phyloP scores from a whole-genome alignment of 805 yeast genomes.

The Debaryomyces tyrocola region DNA sequence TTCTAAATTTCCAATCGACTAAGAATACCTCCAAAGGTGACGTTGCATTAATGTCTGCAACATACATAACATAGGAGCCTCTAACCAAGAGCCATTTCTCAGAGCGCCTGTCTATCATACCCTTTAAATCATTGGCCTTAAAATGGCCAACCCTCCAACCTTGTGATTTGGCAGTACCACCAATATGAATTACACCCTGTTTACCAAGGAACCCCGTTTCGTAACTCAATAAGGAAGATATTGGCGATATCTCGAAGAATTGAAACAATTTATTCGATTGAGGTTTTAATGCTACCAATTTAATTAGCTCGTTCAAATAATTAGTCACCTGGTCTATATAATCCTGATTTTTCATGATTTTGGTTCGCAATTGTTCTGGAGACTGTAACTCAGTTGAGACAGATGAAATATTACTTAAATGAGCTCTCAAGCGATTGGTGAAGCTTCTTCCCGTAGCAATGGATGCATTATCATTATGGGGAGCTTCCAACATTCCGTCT shows the following conservation, averaged over 20 bases:
- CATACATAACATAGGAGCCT: slow-evolving; percentile 80
- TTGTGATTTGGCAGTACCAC: slow-evolving; percentile 81
- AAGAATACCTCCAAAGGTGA: slow-evolving; percentile 88
- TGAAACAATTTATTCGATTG: slow-evolving; percentile 82
- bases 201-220: slow-evolving; percentile 84
- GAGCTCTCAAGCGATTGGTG: slow-evolving; percentile 31
- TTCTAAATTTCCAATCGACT: slow-evolving; percentile 74
- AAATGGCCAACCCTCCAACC: slow-evolving; percentile 97
- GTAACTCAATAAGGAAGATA: slow-evolving; percentile 77
- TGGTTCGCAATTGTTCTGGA: slow-evolving; percentile 30
- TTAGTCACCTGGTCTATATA: slow-evolving; percentile 54
- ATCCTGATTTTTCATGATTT: slow-evolving; percentile 32
- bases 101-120: slow-evolving; percentile 88
- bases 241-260: slow-evolving; percentile 86
- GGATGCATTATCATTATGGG: not conserved
- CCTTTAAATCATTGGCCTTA: slow-evolving; percentile 71
- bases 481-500: not conserved
- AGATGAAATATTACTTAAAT: slow-evolving; percentile 23
- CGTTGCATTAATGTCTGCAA: slow-evolving; percentile 81
- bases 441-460: slow-evolving; percentile 17
- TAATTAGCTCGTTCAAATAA: slow-evolving; percentile 64
- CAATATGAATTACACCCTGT: slow-evolving; percentile 80
- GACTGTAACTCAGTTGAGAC: slow-evolving; percentile 20
- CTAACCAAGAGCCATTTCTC: slow-evolving; percentile 91
- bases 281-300: slow-evolving; percentile 64